These are phyloP conservation scores for Trichoderma gracile DNA, from an alignment of 2,329 filamentous ascomycete genomes.

Conservation along the genomic window DNA sequence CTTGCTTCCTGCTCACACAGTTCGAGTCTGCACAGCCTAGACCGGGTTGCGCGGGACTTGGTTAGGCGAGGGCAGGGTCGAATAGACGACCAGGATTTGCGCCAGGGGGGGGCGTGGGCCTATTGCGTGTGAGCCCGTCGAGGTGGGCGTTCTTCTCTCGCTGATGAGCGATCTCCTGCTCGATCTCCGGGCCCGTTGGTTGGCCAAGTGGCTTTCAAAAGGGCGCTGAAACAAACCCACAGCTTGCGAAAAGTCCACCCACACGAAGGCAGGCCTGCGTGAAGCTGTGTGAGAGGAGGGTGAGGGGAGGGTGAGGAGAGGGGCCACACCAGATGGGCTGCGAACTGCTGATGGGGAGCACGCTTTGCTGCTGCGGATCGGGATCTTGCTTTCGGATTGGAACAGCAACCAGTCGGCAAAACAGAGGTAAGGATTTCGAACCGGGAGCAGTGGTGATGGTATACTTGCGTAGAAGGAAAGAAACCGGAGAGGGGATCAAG, in stretches of 20 bases:
- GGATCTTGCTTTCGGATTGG: not conserved
- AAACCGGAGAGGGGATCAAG: not conserved
- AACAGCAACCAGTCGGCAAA: not conserved
- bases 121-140: conserved; percentile 23
- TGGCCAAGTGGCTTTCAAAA: conserved; percentile 19
- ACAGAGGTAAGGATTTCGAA: not conserved
- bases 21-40: conserved; percentile 31
- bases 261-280: conserved; percentile 1
- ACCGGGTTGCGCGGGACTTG: conserved; percentile 33
- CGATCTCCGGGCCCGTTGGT: conserved; percentile 25
- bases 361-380: not conserved
- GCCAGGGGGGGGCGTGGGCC: conserved; percentile 32
- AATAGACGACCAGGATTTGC: conserved; percentile 35
- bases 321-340: conserved; percentile 1
- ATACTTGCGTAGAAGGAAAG: conserved; percentile 1
- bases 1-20: conserved; percentile 4
- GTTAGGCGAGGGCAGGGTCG: conserved; percentile 37
- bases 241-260: conserved; percentile 18
- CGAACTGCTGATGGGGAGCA: not conserved
- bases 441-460: conserved; percentile 8
- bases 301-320: not conserved
- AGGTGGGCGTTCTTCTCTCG: conserved; percentile 20
- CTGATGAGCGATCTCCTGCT: conserved; percentile 25
- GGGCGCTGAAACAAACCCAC: conserved; percentile 34
- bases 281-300: not conserved